phyloP scores from a whole-genome alignment of 2,329 filamentous ascomycete species.

The Plectosphaerella sp. region DNA sequence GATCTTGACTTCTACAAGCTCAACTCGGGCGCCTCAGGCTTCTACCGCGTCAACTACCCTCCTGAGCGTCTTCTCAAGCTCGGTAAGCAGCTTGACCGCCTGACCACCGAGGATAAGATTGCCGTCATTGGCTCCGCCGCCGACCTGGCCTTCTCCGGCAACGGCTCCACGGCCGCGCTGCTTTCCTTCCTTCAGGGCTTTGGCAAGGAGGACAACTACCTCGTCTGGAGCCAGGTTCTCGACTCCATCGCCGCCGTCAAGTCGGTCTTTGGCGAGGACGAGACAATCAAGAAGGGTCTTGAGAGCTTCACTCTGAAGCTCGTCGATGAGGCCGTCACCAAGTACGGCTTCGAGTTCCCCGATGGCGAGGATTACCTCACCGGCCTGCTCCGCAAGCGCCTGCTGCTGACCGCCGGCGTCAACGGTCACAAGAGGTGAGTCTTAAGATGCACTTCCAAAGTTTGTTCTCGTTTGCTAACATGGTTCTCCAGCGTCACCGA shows the following conservation, averaged over 20 bases:
- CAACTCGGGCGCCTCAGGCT: slow-evolving; percentile 84
- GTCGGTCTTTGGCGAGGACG: slow-evolving; percentile 78
- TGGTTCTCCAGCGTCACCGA: slow-evolving; percentile 49
- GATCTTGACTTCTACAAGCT: slow-evolving; percentile 87
- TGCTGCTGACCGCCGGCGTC: slow-evolving; percentile 71
- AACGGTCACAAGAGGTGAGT: slow-evolving; percentile 71
- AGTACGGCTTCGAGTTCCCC: slow-evolving; percentile 82
- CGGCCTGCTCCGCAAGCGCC: slow-evolving; percentile 74
- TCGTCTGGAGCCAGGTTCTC: slow-evolving; percentile 86
- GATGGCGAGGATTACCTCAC: slow-evolving; percentile 75
- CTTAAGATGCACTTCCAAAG: not conserved
- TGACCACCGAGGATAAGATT: slow-evolving; percentile 87
- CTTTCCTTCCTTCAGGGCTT: slow-evolving; percentile 85
- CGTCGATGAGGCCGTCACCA: slow-evolving; percentile 68
- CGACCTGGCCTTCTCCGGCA: slow-evolving; percentile 82
- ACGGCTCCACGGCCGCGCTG: slow-evolving; percentile 75
- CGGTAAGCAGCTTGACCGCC: slow-evolving; percentile 67
- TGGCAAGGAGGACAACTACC: slow-evolving; percentile 72
- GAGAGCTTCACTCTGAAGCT: slow-evolving; percentile 77
- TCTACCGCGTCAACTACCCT: slow-evolving; percentile 90
- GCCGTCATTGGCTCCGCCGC: slow-evolving; percentile 86
- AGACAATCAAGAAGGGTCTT: slow-evolving; percentile 65
- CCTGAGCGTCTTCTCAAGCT: slow-evolving; percentile 78
- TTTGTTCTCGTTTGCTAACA: slow-evolving; percentile 4
- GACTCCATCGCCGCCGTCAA: slow-evolving; percentile 72